These are phyloP conservation scores for Cochlearia excelsa DNA, from an alignment of 345 rosid species.

Conservation along the genomic window DNA sequence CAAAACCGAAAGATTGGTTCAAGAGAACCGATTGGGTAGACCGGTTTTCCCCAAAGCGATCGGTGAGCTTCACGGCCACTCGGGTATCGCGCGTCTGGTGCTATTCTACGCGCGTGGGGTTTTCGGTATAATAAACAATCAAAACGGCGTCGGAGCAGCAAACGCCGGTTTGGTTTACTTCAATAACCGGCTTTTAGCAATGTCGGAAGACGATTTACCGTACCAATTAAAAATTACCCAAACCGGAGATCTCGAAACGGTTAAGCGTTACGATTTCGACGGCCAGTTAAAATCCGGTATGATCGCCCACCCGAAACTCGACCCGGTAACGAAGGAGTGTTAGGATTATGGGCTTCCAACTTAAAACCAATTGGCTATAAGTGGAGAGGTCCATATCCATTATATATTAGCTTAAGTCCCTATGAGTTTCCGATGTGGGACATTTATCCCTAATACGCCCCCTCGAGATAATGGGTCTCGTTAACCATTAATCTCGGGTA, in stretches of 20 bases:
- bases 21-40: constrained; percentile 48
- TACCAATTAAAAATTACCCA: constrained; percentile 59
- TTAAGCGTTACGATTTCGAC: constrained; percentile 59
- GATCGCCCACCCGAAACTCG: constrained; percentile 96
- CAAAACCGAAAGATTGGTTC: constrained; percentile 53
- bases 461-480: too few species aligned
- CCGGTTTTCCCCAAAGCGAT: constrained; percentile 87
- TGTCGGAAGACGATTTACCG: constrained; percentile 92
- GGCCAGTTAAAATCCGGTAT: constrained; percentile 64
- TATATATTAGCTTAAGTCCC: too few species aligned
- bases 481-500: too few species aligned
- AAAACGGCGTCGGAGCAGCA: constrained; percentile 71
- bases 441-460: too few species aligned
- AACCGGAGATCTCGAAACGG: constrained; percentile 69
- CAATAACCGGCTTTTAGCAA: constrained; percentile 67
- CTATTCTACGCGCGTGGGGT: constrained; percentile 68
- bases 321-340: constrained; percentile 64
- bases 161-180: constrained; percentile 88
- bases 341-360: too few species aligned
- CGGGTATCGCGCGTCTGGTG: constrained; percentile 66
- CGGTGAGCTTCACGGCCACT: constrained; percentile 88
- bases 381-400: too few species aligned
- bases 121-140: constrained; percentile 58
- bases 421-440: too few species aligned
- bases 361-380: too few species aligned